Base-by-base conservation (phyloP, 129 eudicot genomes). In the Glebionis coronaria region DNA sequence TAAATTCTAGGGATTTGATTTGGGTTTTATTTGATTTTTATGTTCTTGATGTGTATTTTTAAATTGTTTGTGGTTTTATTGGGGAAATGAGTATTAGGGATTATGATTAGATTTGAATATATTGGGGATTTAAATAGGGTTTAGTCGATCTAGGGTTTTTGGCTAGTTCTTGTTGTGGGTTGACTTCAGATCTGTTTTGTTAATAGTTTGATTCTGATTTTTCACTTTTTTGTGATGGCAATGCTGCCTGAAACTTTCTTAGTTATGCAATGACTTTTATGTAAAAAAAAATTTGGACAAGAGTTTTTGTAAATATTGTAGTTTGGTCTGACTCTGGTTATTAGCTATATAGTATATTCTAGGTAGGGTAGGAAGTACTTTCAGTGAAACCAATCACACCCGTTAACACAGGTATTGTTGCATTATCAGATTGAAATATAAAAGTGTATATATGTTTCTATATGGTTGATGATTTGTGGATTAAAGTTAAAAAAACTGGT, bases 121-220 rank as follows among this genome's bases (percentile, higher is more conserved):
- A 0, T 21, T 35, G 10, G 42, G 42, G 2, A 35, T 35, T 35
- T 35, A 10, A 35, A 6, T 1, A 9, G 58, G 65, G 31, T 28
- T 14, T 27, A 52, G 62, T 38, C 27, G 47, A 44, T 70, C 31
- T 70, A 44, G 74, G 66, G 57, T 57, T 70, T 57, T 70, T 57
- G 45, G 29, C 3, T n/a, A 60, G 58, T 44, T 46, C 12, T 6
- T 57, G 44, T 42, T 13, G 35, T 12, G 45, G 15, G 57, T 57
- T 57, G 25, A 58, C 28, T 42, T 3, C 49, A 70, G 46, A 70
- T 57, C 46, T 70, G 31, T 5, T 27, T 58, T 27, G 44, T 23
- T 25, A 2, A 2, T 28, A 9, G 6, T 46, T 21, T 1, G 7
- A 0, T 42, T 38, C 23, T 23, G 15, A 3, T 64, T 18, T 4